Evolutionary conservation across 768 basidiomycete genomes (phyloP).

Genomic region (Pulveroboletus sp.): DNA sequence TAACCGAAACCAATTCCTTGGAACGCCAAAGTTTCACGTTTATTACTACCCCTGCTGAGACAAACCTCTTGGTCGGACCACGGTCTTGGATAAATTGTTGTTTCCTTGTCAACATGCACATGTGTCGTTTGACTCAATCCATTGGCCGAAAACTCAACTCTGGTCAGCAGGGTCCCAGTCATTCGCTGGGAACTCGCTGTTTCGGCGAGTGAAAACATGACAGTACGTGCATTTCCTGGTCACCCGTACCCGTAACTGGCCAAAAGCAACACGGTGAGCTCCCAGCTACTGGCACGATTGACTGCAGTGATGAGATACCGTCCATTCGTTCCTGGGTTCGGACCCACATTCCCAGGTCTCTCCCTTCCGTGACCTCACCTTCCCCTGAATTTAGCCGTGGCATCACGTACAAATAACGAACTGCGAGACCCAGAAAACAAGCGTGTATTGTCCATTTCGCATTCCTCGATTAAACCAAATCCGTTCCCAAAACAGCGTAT

Average conservation of each 20-base stretch:
- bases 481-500: conserved; percentile 16
- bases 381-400: conserved; percentile 23
- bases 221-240: neutral
- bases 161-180: neutral
- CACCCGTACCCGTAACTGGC: neutral
- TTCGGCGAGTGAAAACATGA: neutral
- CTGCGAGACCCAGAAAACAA: neutral
- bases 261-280: neutral
- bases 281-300: neutral
- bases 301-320: neutral
- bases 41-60: neutral
- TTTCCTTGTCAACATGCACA: conserved; percentile 12
- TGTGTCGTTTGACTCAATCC: conserved; percentile 6
- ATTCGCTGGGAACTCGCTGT: neutral
- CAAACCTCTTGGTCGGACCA: neutral
- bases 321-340: conserved; percentile 1
- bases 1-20: neutral
- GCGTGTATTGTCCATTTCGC: conserved; percentile 12
- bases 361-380: conserved; percentile 17
- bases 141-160: neutral
- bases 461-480: conserved; percentile 11
- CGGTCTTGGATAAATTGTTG: conserved; percentile 11
- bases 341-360: conserved; percentile 1
- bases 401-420: conserved; percentile 28
- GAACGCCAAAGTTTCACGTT: neutral